These are phyloP conservation scores for Solidago caesia DNA, from an alignment of 129 eudicot genomes.

Conservation along the genomic window DNA sequence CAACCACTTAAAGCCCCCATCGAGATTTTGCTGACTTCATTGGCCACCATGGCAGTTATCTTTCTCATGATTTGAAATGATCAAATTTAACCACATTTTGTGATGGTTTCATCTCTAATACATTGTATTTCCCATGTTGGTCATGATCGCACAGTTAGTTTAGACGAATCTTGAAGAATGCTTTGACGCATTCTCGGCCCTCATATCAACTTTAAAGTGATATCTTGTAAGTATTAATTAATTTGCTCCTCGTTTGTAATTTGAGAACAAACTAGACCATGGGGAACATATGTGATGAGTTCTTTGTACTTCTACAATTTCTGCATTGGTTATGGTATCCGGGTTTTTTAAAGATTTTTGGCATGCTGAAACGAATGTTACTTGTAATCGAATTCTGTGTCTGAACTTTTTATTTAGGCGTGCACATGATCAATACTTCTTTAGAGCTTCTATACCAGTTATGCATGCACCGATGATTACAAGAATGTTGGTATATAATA, in stretches of 20 bases:
- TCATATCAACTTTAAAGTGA: slow-evolving; percentile 3
- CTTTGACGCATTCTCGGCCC: slow-evolving; percentile 22
- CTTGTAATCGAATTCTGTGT: not conserved
- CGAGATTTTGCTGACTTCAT: slow-evolving; percentile 29
- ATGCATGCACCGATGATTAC: too few species aligned
- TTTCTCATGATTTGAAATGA: slow-evolving; percentile 29
- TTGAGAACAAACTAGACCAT: slow-evolving; percentile 27
- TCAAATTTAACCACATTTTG: not conserved
- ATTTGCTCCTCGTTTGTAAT: slow-evolving; percentile 32
- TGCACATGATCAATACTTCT: too few species aligned
- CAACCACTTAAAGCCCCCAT: slow-evolving; percentile 42
- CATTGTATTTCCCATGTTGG: slow-evolving; percentile 2
- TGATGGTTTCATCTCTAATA: not conserved
- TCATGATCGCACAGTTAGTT: slow-evolving; percentile 1
- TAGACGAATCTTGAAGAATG: slow-evolving; percentile 19
- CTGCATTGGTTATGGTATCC: slow-evolving; percentile 15
- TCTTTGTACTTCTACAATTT: slow-evolving; percentile 22
- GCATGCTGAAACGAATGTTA: not conserved
- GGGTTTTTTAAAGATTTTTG: not conserved
- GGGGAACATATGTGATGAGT: slow-evolving; percentile 21
- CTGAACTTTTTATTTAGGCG: not conserved
- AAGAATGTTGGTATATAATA: too few species aligned
- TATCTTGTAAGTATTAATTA: slow-evolving; percentile 24
- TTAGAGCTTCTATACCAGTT: too few species aligned
- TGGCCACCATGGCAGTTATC: slow-evolving; percentile 33